Evolutionary conservation across 805 yeast species (phyloP).

Genomic region (Monosporozyma solicola): DNA sequence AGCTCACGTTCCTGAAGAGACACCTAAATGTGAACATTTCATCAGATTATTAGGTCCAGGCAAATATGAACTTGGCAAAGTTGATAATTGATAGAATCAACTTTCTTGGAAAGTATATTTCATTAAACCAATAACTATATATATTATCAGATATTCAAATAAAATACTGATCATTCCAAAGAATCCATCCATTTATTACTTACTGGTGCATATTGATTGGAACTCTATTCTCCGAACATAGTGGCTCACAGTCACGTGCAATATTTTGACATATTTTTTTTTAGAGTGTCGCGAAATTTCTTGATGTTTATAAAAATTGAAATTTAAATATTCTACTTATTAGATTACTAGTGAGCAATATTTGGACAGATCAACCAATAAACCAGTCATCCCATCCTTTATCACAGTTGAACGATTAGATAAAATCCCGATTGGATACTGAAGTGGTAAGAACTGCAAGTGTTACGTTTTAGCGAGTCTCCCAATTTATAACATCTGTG

Average conservation of each 20-base stretch:
- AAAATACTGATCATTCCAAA: too few relatives aligned
- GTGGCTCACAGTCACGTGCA: neutral
- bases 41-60: slow-evolving; percentile 31
- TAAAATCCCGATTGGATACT: neutral
- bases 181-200: too few relatives aligned
- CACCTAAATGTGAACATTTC: slow-evolving; percentile 57
- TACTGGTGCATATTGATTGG: neutral
- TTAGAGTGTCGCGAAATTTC: neutral
- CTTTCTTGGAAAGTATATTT: too few relatives aligned
- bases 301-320: neutral
- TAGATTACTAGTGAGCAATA: neutral
- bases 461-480: neutral
- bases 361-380: neutral
- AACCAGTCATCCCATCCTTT: neutral
- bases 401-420: neutral
- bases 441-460: neutral
- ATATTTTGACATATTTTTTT: neutral
- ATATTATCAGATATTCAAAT: neutral
- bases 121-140: too few relatives aligned
- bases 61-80: slow-evolving; percentile 26
- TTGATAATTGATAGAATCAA: neutral
- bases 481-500: neutral
- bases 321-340: neutral
- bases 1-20: slow-evolving; percentile 72
- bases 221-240: neutral